These are phyloP conservation scores for Alternaria angustiovoidea DNA, from an alignment of 2,329 filamentous ascomycete genomes.

Conservation along the genomic window DNA sequence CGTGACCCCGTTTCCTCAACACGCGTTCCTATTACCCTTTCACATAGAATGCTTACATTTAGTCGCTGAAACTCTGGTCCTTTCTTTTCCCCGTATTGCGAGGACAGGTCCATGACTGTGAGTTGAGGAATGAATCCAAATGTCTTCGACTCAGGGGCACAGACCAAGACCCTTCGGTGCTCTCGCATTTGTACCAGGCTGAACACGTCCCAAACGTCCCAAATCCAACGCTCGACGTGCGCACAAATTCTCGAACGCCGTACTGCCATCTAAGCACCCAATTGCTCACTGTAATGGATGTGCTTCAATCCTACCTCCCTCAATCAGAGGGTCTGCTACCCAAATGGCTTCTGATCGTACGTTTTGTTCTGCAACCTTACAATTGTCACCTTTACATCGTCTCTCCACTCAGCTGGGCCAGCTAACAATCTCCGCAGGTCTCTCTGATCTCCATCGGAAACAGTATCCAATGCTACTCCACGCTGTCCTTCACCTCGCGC, in stretches of 20 bases:
- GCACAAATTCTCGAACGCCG: background rate
- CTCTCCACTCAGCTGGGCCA: background rate
- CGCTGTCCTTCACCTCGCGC: slow-evolving; percentile 81
- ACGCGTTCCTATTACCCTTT: background rate
- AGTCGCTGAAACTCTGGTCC: background rate
- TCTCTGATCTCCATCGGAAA: slow-evolving; percentile 85
- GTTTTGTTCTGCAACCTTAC: slow-evolving; percentile 26
- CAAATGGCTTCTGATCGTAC: slow-evolving; percentile 71
- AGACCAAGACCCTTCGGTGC: slow-evolving; percentile 7
- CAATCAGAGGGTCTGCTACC: slow-evolving; percentile 63
- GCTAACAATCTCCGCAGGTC: slow-evolving; percentile 63
- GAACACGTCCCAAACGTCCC: background rate
- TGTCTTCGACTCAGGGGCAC: slow-evolving; percentile 1
- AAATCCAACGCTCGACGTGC: slow-evolving; percentile 1
- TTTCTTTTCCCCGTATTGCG: background rate
- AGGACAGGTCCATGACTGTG: background rate
- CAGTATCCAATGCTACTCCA: slow-evolving; percentile 82
- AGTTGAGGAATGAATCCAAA: background rate
- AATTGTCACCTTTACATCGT: background rate
- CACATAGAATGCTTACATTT: background rate
- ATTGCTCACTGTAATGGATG: slow-evolving; percentile 34
- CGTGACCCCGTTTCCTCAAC: background rate
- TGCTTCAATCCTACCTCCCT: slow-evolving; percentile 53
- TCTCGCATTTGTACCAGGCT: background rate
- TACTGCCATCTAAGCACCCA: background rate